Conservation (phyloP, 176 grass and related monocot species). For the Alopecurus myosuroides region DNA sequence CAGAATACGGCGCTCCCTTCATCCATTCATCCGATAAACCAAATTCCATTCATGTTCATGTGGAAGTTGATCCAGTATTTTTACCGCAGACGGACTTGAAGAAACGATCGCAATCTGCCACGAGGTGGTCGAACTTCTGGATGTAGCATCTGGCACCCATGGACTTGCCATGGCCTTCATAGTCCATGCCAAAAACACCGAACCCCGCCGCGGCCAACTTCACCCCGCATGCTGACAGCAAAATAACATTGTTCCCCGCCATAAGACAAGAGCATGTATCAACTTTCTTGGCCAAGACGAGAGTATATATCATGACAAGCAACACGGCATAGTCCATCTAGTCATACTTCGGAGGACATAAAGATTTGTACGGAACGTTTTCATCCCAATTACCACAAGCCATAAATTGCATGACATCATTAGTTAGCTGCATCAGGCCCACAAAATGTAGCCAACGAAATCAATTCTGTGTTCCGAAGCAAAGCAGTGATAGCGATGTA, state of each 20-base stretch:
- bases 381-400: not conserved
- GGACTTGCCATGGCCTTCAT: slow-evolving; percentile 83
- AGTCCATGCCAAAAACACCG: slow-evolving; percentile 78
- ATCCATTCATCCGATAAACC: not conserved
- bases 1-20: not conserved
- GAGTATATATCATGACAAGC: not conserved
- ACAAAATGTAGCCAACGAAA: not conserved
- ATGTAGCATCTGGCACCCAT: slow-evolving; percentile 78
- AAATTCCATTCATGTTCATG: not conserved
- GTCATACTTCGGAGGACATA: not conserved
- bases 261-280: slow-evolving; percentile 6
- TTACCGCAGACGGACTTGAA: slow-evolving; percentile 86
- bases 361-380: not conserved
- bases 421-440: not conserved
- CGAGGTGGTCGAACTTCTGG: slow-evolving; percentile 58
- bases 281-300: not conserved
- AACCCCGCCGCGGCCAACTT: slow-evolving; percentile 51
- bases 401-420: not conserved
- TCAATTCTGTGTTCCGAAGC: not conserved
- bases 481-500: not conserved
- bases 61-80: not conserved
- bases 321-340: not conserved
- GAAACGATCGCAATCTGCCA: slow-evolving; percentile 64
- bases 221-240: slow-evolving; percentile 59
- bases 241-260: not conserved